Base-by-base conservation (phyloP, 805 yeast species). In the Naumovozyma castellii region DNA sequence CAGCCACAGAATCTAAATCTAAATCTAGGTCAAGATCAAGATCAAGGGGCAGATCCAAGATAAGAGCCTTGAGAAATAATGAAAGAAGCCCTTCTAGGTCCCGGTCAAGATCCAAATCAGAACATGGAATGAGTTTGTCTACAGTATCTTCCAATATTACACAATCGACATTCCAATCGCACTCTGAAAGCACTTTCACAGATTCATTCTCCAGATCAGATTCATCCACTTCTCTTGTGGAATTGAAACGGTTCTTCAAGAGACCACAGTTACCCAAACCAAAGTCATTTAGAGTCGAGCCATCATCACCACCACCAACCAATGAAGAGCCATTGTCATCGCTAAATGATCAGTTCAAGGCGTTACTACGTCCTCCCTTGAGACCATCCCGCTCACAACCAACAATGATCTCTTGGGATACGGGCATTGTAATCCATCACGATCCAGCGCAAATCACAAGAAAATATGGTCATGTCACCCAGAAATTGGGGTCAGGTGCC, bases 401-500 rank as follows among this genome's bases (percentile, higher is more conserved):
- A 14, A 45, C 56, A 28, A 45, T 58, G 9, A 59, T 49, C 37
- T 57, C 54, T 20, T 22, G 27, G 6, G 27, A 22, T 13, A 8
- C 32, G 8, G 15, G 14, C 13, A 29, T 13, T n/a, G 32, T 13
- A 29, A 29, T 29, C 13, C 15, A 29, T 13, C 28, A 22, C 5
- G 32, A 29, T 29, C 32, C 15, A 29, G 5, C 13, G 5, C 5
- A 8, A 12, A 12, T 29, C 5, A 67, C 67, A 8, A 67, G 67
- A 43, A 78, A 81, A 51, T 84, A 82, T 56, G 84, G 90, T 38
- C 78, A 75, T 46, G 58, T 80, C 43, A 88, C 90, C 34, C 78
- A 80, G 53, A 71, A 78, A 40, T 60, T 84, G 32, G 94, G 94
- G 5, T 75, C 86, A 2, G 94, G 94, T 40, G 94, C 92, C 5